phyloP scores from a whole-genome alignment of 108 stramenopile species.

The Epipyxis sp. region DNA sequence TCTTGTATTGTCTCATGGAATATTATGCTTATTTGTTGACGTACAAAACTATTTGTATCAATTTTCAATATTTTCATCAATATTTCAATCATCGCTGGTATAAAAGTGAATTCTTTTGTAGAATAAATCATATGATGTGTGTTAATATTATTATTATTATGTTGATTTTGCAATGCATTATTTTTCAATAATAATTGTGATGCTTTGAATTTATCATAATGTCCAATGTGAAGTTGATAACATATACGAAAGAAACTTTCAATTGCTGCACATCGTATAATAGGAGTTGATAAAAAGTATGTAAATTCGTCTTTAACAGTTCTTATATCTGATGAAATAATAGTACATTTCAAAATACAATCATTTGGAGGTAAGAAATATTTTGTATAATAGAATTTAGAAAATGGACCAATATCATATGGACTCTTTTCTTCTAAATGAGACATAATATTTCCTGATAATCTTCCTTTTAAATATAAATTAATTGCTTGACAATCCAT shows the following conservation, averaged over 20 bases:
- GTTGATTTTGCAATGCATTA: background rate
- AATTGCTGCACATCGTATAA: background rate
- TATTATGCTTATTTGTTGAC: background rate
- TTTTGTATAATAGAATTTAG: background rate
- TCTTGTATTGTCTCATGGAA: background rate
- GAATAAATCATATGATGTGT: background rate
- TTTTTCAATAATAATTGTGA: background rate
- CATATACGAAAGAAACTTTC: background rate
- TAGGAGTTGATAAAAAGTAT: constrained; percentile 3
- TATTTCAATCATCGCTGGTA: background rate
- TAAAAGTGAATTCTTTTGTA: background rate
- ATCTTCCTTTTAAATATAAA: background rate
- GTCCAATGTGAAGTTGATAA: background rate
- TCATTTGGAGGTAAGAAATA: background rate
- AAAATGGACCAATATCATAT: background rate
- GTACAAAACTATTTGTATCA: background rate
- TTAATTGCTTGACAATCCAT: background rate
- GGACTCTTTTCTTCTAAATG: background rate
- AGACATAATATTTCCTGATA: background rate
- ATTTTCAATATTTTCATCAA: background rate
- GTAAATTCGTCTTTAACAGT: background rate
- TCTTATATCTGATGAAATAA: background rate
- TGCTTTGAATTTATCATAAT: background rate
- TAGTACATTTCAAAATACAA: background rate
- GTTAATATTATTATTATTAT: too few relatives aligned